A percentile compares a stretch with the other conserved stretches of the same genome.
These are phyloP conservation scores for Schwanniomyces pseudopolymorphus DNA, from an alignment of 805 yeast genomes.

Conservation along the genomic window DNA sequence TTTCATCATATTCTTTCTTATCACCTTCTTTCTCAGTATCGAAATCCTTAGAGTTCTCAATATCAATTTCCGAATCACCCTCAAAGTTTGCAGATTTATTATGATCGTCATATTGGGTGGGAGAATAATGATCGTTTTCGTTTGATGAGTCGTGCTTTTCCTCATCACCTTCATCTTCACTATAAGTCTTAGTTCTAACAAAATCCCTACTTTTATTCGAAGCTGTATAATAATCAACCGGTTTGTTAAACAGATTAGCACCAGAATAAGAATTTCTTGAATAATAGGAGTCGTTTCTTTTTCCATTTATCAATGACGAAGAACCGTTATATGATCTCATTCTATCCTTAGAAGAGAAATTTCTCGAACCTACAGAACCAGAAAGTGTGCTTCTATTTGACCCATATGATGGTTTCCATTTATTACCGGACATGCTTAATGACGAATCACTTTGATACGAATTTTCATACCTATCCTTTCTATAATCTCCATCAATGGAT, in stretches of 20 bases:
- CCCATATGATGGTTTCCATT: slow-evolving; percentile 6
- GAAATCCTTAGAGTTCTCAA: slow-evolving; percentile 1
- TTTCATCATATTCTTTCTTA: slow-evolving; percentile 1
- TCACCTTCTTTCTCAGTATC: slow-evolving; percentile 3
- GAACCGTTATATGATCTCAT: slow-evolving; percentile 15
- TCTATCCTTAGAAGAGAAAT: slow-evolving; percentile 21
- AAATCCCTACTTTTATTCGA: slow-evolving; percentile 6
- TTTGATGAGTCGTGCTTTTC: slow-evolving; percentile 1
- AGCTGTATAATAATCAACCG: slow-evolving; percentile 12
- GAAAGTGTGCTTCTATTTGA: slow-evolving; percentile 21
- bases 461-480: slow-evolving; percentile 15
- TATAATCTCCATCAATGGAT: slow-evolving; percentile 6
- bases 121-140: slow-evolving; percentile 8
- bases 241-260: background rate
- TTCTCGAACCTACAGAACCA: slow-evolving; percentile 19
- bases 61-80: slow-evolving; percentile 4
- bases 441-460: slow-evolving; percentile 3
- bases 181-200: slow-evolving; percentile 6
- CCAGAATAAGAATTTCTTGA: slow-evolving; percentile 12
- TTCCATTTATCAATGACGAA: slow-evolving; percentile 17
- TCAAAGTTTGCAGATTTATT: slow-evolving; percentile 3
- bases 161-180: background rate
- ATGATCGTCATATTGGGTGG: slow-evolving; percentile 3
- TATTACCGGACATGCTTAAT: slow-evolving; percentile 4
- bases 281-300: slow-evolving; percentile 28